Percentiles rank a stretch among this genome's conserved stretches.
Conservation (phyloP, 2,329 filamentous ascomycete genomes). For the Beauveria asiatica region DNA sequence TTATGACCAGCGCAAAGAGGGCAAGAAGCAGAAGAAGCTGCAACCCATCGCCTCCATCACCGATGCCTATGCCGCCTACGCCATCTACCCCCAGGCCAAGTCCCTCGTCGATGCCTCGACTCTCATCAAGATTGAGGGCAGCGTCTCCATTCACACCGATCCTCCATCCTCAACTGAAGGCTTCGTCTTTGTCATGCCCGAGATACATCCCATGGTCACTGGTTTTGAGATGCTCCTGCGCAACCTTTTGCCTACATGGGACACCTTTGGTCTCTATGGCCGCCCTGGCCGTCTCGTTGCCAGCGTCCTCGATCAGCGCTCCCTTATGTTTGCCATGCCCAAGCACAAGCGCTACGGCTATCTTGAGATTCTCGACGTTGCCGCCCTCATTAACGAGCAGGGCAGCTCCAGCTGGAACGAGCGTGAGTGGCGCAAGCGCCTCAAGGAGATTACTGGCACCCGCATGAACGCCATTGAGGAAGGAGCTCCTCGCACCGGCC, state of each 20-base stretch:
- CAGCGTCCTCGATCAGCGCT: slow-evolving; percentile 76
- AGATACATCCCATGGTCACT: slow-evolving; percentile 80
- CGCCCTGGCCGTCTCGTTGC: slow-evolving; percentile 79
- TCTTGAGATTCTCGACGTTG: slow-evolving; percentile 79
- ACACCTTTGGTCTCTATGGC: slow-evolving; percentile 86
- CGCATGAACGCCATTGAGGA: slow-evolving; percentile 61
- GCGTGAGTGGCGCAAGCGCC: slow-evolving; percentile 75
- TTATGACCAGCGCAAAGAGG: slow-evolving; percentile 67
- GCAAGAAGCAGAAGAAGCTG: slow-evolving; percentile 85
- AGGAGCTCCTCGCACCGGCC: slow-evolving; percentile 34
- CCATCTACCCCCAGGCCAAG: slow-evolving; percentile 92
- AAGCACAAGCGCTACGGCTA: slow-evolving; percentile 83
- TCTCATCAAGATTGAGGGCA: slow-evolving; percentile 85
- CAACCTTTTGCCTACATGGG: slow-evolving; percentile 88
- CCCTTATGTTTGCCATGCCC: slow-evolving; percentile 97
- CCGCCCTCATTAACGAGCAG: slow-evolving; percentile 66
- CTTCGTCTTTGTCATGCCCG: slow-evolving; percentile 97
- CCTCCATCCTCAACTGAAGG: slow-evolving; percentile 76
- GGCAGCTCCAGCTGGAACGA: slow-evolving; percentile 75
- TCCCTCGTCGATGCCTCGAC: slow-evolving; percentile 91
- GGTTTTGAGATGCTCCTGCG: slow-evolving; percentile 94
- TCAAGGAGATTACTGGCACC: slow-evolving; percentile 80
- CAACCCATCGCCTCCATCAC: slow-evolving; percentile 85
- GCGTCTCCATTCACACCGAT: slow-evolving; percentile 76
- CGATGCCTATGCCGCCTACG: slow-evolving; percentile 85